phyloP scores from a whole-genome alignment of 345 rosid species.

The Salix koriyanagi region DNA sequence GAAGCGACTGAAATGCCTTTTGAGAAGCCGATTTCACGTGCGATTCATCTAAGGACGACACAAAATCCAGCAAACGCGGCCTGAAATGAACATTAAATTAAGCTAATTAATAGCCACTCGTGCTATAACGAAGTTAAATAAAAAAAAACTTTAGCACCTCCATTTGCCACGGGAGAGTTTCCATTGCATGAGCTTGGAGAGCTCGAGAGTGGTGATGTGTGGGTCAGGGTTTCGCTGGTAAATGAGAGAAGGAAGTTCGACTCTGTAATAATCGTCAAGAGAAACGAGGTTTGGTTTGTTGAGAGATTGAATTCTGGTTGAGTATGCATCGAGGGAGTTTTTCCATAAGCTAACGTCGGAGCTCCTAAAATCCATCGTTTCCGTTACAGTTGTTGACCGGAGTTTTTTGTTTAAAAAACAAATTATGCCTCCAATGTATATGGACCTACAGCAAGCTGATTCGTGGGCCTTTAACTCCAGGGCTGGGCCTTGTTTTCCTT shows the following conservation, averaged over 20 bases:
- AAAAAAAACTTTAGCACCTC: slow-evolving; percentile 37
- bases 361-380: slow-evolving; percentile 49
- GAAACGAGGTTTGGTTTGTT: slow-evolving; percentile 63
- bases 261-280: slow-evolving; percentile 69
- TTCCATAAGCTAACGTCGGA: slow-evolving; percentile 51
- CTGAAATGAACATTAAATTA: slow-evolving; percentile 24
- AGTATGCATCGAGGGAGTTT: slow-evolving; percentile 53
- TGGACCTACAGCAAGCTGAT: no score
- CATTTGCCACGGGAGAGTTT: slow-evolving; percentile 94
- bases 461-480: no score
- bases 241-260: slow-evolving; percentile 58
- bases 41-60: slow-evolving; percentile 63
- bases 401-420: background rate
- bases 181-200: slow-evolving; percentile 84
- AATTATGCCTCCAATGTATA: background rate
- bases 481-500: no score
- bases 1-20: slow-evolving; percentile 70
- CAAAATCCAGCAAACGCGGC: slow-evolving; percentile 75
- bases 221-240: slow-evolving; percentile 73
- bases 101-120: background rate
- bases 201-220: slow-evolving; percentile 65
- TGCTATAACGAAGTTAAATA: no score
- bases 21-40: slow-evolving; percentile 62
- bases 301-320: slow-evolving; percentile 47
- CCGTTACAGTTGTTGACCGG: background rate